Evolutionary conservation across 1,284 basidiomycete species (phyloP), one percentile per base, ranked within the genome.

Genomic region (Ceratobasidium sp.): DNA sequence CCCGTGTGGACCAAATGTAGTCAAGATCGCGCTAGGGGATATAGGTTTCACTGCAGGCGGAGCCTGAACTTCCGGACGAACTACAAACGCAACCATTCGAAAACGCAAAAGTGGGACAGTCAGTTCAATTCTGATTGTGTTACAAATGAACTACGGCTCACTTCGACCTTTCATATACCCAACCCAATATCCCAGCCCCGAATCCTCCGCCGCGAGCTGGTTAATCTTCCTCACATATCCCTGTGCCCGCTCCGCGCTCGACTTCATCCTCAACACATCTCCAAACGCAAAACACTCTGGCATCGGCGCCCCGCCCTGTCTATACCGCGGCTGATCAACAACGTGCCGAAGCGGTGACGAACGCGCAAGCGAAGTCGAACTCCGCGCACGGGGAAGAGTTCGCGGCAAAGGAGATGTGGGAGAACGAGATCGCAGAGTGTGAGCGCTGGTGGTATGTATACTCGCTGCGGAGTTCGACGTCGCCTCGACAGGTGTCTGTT

Each of bases 181-280:
- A 55, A 94, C 83, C 95, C 95, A 96, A 28, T 91, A 89, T 16
- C 83, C 83, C 73, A 97, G 80, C 21, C 95, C 94, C 77, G 90
- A 91, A 78, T 96, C 93, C 76, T 89, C 89, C 74, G 85, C 83
- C 58, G 88, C 87, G 21, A 75, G 81, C 77, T 95, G 93, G 78
- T 94, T 94, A 76, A 96, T 92, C 81, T 94, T 95, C 75, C 84
- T 82, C 8, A 92, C 91, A 79, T 97, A 98, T 55, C 88, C 87
- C 35, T 84, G 80, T 59, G 92, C 92, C 47, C 95, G 85, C 78
- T 97, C 95, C 2, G 89, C 79, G 0, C 91, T 78, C 35, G 85
- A 89, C 77, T 86, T 87, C 80, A 87, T 85, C 13, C 78, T 76
- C 71, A 87, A 81, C 13, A 97, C 85, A 78, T 96, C 92, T 23